These are phyloP conservation scores for Lactarius hatsudake DNA, from an alignment of 768 basidiomycete species.

Conservation along the genomic window DNA sequence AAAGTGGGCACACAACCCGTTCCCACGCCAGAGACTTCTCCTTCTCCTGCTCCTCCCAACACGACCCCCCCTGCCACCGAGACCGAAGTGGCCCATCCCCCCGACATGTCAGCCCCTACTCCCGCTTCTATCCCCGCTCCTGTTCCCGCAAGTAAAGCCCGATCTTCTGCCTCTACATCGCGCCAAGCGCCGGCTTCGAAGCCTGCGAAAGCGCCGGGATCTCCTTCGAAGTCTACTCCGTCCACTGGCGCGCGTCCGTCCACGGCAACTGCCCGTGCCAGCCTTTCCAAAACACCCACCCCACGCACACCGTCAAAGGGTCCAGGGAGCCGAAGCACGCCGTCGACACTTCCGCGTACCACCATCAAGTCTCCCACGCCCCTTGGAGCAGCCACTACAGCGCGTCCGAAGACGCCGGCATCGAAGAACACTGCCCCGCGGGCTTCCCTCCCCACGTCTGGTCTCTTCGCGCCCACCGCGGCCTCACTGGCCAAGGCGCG, in stretches of 20 bases:
- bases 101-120: constrained; percentile 14
- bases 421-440: constrained; percentile 9
- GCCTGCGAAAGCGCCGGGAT: constrained; percentile 18
- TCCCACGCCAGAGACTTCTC: background rate
- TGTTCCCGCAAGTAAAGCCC: constrained; percentile 20
- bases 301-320: constrained; percentile 28
- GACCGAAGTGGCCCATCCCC: background rate
- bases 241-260: constrained; percentile 19
- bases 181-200: constrained; percentile 8
- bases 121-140: constrained; percentile 26
- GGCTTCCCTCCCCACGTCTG: constrained; percentile 44
- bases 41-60: background rate
- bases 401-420: constrained; percentile 31
- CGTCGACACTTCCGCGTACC: constrained; percentile 27
- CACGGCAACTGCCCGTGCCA: constrained; percentile 17
- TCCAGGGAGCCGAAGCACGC: constrained; percentile 24
- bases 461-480: constrained; percentile 79
- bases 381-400: constrained; percentile 31
- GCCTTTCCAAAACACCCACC: constrained; percentile 26
- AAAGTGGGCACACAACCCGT: background rate
- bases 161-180: constrained; percentile 11
- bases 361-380: constrained; percentile 36
- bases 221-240: constrained; percentile 34
- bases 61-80: background rate
- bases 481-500: constrained; percentile 74